Conservation (phyloP, 192 early-diverging fungal species). For the Mortierella antarctica region DNA sequence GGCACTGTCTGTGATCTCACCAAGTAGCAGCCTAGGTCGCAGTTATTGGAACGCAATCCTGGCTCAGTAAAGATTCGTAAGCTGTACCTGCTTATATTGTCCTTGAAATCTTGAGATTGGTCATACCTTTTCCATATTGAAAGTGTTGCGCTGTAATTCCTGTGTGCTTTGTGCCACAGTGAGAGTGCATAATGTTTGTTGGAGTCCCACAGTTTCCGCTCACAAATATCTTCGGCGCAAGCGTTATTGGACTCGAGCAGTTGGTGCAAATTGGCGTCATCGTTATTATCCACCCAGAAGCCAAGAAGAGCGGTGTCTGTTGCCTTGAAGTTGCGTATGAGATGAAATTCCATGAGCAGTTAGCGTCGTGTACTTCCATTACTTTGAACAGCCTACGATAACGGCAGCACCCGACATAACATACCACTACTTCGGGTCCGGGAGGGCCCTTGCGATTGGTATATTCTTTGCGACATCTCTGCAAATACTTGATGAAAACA, state of each 20-base stretch:
- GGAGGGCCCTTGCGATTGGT: not conserved
- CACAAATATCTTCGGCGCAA: conserved; percentile 57
- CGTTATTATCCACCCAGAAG: conserved; percentile 33
- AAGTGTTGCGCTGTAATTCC: conserved; percentile 59
- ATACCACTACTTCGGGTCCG: conserved; percentile 9
- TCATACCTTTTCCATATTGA: conserved; percentile 74
- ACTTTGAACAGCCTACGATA: not conserved
- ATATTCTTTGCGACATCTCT: conserved; percentile 43
- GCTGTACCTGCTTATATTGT: too few relatives aligned
- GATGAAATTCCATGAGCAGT: not conserved
- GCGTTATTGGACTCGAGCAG: conserved; percentile 60
- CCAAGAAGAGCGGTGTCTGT: conserved; percentile 53
- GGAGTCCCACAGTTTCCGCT: conserved; percentile 55
- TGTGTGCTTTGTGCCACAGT: conserved; percentile 67
- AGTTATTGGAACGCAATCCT: not conserved
- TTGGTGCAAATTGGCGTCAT: conserved; percentile 14
- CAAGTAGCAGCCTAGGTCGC: conserved; percentile 57
- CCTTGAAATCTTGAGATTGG: not conserved
- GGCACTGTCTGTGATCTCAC: conserved; percentile 63
- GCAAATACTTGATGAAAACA: conserved; percentile 65
- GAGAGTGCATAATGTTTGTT: conserved; percentile 71
- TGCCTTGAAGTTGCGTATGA: conserved; percentile 20
- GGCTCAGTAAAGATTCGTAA: too few relatives aligned
- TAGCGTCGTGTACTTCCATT: too few relatives aligned
- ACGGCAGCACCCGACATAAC: not conserved